These are phyloP conservation scores for Termitomyces sp. DNA, from an alignment of 768 basidiomycete species.

Conservation along the genomic window DNA sequence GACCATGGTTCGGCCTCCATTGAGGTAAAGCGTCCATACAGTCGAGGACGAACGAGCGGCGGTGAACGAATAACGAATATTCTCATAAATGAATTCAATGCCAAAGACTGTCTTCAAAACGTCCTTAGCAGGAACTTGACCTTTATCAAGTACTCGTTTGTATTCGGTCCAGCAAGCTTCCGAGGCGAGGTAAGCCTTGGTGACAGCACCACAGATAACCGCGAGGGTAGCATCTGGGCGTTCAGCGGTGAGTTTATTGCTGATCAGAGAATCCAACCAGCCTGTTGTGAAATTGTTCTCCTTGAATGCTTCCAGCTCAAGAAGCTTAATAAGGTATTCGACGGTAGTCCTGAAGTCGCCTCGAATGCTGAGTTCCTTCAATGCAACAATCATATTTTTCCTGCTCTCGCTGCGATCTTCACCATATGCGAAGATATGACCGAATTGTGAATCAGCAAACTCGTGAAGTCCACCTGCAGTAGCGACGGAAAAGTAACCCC, in stretches of 20 bases:
- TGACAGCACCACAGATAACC: conserved; percentile 93
- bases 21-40: conserved; percentile 92
- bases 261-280: conserved; percentile 97
- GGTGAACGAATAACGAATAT: conserved; percentile 91
- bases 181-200: conserved; percentile 88
- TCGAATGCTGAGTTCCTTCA: conserved; percentile 97
- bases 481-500: conserved; percentile 99
- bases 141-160: conserved; percentile 94
- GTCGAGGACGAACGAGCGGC: conserved; percentile 85
- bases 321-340: conserved; percentile 96
- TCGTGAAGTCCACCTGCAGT: conserved; percentile 96
- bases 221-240: conserved; percentile 90
- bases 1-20: conserved; percentile 89
- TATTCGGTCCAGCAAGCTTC: conserved; percentile 91
- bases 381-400: conserved; percentile 99
- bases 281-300: conserved; percentile 98
- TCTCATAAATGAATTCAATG: conserved; percentile 97
- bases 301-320: conserved; percentile 94
- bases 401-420: conserved; percentile 91
- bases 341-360: conserved; percentile 99
- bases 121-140: conserved; percentile 93
- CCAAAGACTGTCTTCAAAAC: conserved; percentile 95
- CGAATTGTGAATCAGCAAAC: conserved; percentile 98
- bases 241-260: conserved; percentile 95
- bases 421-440: conserved; percentile 98